Evolutionary conservation across 2,329 filamentous ascomycete genomes (phyloP).

Genomic region (Fusarium nisikadoi): DNA sequence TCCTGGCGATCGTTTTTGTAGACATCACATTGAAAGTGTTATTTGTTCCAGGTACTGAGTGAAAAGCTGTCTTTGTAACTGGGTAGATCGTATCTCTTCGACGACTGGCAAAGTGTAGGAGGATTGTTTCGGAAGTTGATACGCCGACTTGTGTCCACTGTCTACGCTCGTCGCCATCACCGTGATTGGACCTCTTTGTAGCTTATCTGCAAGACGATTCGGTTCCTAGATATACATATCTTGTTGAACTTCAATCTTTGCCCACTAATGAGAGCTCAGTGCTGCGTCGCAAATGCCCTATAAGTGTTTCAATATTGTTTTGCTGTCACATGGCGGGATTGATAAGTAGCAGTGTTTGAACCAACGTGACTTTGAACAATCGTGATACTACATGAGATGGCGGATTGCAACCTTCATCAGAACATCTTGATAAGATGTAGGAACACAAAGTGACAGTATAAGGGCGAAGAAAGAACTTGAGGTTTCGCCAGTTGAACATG

Average conservation of each 20-base stretch:
- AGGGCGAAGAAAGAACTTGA: background rate
- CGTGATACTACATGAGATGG: background rate
- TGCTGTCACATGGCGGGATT: background rate
- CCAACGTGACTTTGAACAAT: background rate
- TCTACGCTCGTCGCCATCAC: background rate
- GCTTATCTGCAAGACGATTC: background rate
- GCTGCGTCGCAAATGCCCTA: too few species aligned
- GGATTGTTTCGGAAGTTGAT: slow-evolving; percentile 6
- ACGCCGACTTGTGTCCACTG: background rate
- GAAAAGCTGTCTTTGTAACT: background rate
- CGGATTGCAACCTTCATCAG: background rate
- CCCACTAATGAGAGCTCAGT: background rate
- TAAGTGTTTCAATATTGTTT: background rate
- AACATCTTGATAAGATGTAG: background rate
- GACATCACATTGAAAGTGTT: background rate
- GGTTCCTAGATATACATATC: background rate
- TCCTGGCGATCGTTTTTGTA: background rate
- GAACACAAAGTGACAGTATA: background rate
- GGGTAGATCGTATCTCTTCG: background rate
- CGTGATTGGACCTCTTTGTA: background rate
- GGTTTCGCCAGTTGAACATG: background rate
- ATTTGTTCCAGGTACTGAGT: background rate
- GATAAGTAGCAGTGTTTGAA: background rate
- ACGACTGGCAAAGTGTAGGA: background rate
- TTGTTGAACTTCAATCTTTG: background rate